Evolutionary conservation across 345 rosid species (phyloP).

Genomic region (Stellera chamaejasme): DNA sequence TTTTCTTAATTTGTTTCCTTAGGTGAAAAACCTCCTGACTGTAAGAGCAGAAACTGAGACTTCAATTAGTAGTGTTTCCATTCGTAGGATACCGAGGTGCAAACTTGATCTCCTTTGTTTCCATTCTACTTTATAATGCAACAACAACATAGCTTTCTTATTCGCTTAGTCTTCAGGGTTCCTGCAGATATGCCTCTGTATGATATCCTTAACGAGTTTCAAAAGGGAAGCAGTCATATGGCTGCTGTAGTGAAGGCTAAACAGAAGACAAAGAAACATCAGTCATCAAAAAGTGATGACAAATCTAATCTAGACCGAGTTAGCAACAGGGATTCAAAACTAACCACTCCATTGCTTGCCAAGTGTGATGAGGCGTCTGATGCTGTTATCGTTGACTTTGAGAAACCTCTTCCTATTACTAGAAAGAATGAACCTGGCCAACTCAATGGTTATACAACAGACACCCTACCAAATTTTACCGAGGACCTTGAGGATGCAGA

Average conservation of each 20-base stretch:
- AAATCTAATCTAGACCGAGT: constrained; percentile 24
- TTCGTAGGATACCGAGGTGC: constrained; percentile 72
- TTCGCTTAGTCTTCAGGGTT: constrained; percentile 44
- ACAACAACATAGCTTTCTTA: constrained; percentile 9
- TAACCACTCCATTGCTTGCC: constrained; percentile 43
- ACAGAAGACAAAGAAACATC: constrained; percentile 25
- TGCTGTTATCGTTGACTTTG: constrained; percentile 38
- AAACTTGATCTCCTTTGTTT: constrained; percentile 2
- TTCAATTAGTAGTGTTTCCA: constrained; percentile 70
- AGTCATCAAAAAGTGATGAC: constrained; percentile 19
- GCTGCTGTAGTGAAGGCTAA: constrained; percentile 73
- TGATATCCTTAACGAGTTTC: constrained; percentile 82
- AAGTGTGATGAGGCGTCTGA: constrained; percentile 29
- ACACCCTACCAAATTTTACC: constrained; percentile 22
- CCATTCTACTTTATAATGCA: background rate
- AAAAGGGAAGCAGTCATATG: constrained; percentile 89
- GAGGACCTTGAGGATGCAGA: constrained; percentile 75
- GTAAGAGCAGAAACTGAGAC: constrained; percentile 78
- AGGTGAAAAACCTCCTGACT: constrained; percentile 81
- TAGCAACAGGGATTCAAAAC: constrained; percentile 18
- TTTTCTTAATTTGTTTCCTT: constrained; percentile 2
- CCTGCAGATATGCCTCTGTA: constrained; percentile 81
- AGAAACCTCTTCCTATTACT: constrained; percentile 27
- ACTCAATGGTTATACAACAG: constrained; percentile 20
- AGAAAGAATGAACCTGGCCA: constrained; percentile 21